Conservation (phyloP, 768 basidiomycete genomes). For the Nidularia pulvinata region DNA sequence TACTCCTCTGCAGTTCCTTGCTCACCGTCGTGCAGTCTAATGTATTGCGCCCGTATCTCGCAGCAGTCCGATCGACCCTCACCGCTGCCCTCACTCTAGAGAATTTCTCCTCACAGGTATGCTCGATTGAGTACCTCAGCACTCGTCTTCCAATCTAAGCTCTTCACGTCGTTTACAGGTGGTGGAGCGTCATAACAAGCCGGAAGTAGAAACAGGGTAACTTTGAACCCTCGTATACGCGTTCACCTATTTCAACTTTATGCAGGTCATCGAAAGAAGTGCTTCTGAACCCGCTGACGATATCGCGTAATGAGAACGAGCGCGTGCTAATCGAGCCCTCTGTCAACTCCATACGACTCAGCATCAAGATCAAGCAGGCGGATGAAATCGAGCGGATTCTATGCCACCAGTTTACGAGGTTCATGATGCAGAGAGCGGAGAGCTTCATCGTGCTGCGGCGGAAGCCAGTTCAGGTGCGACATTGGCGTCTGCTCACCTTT, state of each 20-base stretch:
- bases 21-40: constrained; percentile 70
- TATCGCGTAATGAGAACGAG: constrained; percentile 97
- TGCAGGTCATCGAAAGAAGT: constrained; percentile 90
- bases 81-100: constrained; percentile 98
- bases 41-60: constrained; percentile 93
- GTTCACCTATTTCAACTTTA: constrained; percentile 3
- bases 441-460: constrained; percentile 95
- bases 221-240: constrained; percentile 6
- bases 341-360: constrained; percentile 95
- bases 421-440: constrained; percentile 99
- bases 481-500: not conserved
- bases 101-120: constrained; percentile 98
- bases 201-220: constrained; percentile 90
- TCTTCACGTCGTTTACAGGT: constrained; percentile 47
- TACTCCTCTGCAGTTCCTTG: not conserved
- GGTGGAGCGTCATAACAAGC: constrained; percentile 97
- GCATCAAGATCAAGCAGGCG: constrained; percentile 99
- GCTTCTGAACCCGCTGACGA: constrained; percentile 88
- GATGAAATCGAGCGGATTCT: constrained; percentile 98
- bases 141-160: too few relatives aligned
- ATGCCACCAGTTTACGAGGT: constrained; percentile 97
- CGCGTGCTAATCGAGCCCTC: constrained; percentile 97
- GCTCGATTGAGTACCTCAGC: too few relatives aligned
- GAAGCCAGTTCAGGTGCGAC: constrained; percentile 84
- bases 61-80: constrained; percentile 92